These are phyloP conservation scores for Flaveria trinervia DNA, from an alignment of 129 eudicot species.

Conservation along the genomic window DNA sequence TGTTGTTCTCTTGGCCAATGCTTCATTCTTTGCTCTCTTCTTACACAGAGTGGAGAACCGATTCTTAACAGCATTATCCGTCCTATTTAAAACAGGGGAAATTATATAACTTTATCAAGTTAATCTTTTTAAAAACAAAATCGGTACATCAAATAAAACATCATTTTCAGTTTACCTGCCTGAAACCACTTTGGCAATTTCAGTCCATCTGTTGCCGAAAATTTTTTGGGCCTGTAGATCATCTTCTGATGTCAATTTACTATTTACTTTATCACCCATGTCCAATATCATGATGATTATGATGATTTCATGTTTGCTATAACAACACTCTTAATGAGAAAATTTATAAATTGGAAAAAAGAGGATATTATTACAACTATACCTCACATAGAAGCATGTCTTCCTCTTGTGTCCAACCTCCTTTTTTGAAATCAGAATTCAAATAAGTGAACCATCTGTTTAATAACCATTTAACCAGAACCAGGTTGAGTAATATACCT, in stretches of 20 bases:
- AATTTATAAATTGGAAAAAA: not conserved
- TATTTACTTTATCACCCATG: slow-evolving; percentile 14
- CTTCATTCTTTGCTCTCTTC: slow-evolving; percentile 92
- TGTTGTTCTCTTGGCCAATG: slow-evolving; percentile 77
- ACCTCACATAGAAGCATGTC: slow-evolving; percentile 93
- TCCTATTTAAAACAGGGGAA: slow-evolving; percentile 46
- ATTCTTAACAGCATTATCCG: slow-evolving; percentile 98
- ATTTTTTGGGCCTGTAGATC: slow-evolving; percentile 88
- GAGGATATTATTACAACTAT: slow-evolving; percentile 11
- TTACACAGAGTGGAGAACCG: slow-evolving; percentile 93
- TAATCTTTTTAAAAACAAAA: not conserved
- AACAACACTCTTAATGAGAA: not conserved
- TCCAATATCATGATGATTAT: not conserved
- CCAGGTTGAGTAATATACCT: slow-evolving; percentile 10
- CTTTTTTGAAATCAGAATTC: slow-evolving; percentile 97
- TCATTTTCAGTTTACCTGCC: slow-evolving; percentile 70
- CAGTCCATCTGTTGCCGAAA: slow-evolving; percentile 98
- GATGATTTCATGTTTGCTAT: not conserved
- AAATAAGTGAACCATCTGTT: slow-evolving; percentile 96
- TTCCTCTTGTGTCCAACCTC: slow-evolving; percentile 99
- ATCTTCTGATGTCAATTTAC: slow-evolving; percentile 29
- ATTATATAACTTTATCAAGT: not conserved
- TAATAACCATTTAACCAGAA: slow-evolving; percentile 18
- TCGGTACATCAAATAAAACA: slow-evolving; percentile 7
- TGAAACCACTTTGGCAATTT: slow-evolving; percentile 98